Evolutionary conservation across 1,284 basidiomycete species (phyloP), one percentile per base, ranked within the genome.

Genomic region (Microbotryum saponariae): DNA sequence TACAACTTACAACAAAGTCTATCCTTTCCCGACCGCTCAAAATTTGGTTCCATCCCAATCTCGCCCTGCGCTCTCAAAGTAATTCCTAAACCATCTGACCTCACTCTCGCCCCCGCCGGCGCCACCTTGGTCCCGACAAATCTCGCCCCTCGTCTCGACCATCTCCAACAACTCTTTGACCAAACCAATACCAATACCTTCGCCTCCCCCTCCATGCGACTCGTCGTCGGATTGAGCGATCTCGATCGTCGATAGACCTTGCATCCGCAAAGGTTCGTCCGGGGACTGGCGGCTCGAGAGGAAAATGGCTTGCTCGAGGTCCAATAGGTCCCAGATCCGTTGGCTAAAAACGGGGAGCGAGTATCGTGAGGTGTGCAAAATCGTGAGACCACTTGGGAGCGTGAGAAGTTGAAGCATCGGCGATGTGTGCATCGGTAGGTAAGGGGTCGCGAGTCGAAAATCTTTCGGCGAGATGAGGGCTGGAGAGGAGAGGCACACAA

Each of bases 381-480:
- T 89, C 6, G 80, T 81, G 4, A 97, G 79, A 0, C 89, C 88
- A 97, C 85, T 0, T 83, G 79, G 0, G 89, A 89, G 14, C 76
- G 72, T 10, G 54, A 29, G 20, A 49, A 50, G 21, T 25, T n/a
- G 12, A 25, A 18, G 6, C n/a, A 10, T 9, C 31, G 25, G 47
- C 37, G 44, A 18, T 21, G 31, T 31, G 18, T 23, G 54, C 33
- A 29, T 90, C 93, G 85, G 82, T 9, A 98, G 79, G 61, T 82
- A 82, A 0, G 85, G 83, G 5, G 92, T 75, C 12, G 86, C 85
- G 50, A 83, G 81, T 7, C 89, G 79, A 66, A 97, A 83, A 1
- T 88, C 89, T 29, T 86, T 81, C 0, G 94, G 94, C 2, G 93
- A 88, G 37, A 97, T 83, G 48, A 97, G 82, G 3, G 93, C 92